Percentiles rank a stretch among this genome's conserved stretches.
phyloP scores from a whole-genome alignment of 2,329 filamentous ascomycete species.

The Cladosporium sp. region DNA sequence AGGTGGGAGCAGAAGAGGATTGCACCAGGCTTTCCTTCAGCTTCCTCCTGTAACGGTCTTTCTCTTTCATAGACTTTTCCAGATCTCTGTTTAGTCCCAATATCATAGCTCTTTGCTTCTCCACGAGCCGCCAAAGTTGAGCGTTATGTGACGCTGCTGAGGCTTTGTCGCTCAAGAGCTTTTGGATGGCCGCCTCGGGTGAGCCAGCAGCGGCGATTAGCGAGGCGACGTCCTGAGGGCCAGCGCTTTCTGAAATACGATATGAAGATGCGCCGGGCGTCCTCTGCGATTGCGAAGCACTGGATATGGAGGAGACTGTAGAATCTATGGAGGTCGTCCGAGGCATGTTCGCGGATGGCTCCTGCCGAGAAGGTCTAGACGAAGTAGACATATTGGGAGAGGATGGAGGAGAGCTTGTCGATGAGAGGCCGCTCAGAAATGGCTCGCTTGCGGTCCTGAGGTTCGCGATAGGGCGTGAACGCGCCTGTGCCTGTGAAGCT shows the following conservation, averaged over 20 bases:
- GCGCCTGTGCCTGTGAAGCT: conserved; percentile 11
- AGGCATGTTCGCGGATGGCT: conserved; percentile 31
- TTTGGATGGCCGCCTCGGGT: conserved; percentile 83
- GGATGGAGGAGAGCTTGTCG: conserved; percentile 37
- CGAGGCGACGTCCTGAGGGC: conserved; percentile 72
- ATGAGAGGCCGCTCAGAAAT: conserved; percentile 26
- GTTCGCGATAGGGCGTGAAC: conserved; percentile 10
- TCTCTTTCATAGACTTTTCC: conserved; percentile 87
- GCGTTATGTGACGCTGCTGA: conserved; percentile 85
- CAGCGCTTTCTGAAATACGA: conserved; percentile 59
- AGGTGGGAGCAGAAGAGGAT: conserved; percentile 37
- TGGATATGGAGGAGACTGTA: conserved; percentile 68
- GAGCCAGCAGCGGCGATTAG: conserved; percentile 85
- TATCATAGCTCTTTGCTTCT: conserved; percentile 94
- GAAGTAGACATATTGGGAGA: conserved; percentile 42
- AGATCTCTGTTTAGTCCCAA: conserved; percentile 92
- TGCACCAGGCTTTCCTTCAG: conserved; percentile 71
- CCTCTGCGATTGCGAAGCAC: conserved; percentile 40
- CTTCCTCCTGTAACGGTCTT: conserved; percentile 90
- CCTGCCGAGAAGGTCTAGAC: conserved; percentile 32
- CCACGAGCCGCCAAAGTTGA: conserved; percentile 91
- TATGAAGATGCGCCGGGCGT: conserved; percentile 31
- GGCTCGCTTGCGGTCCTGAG: conserved; percentile 25
- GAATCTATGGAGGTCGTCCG: conserved; percentile 92
- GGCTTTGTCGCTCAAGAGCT: conserved; percentile 88